A percentile compares a stretch with the other conserved stretches of the same genome.
These are phyloP conservation scores for Starmerella bombicola DNA, from an alignment of 805 yeast species.

Conservation along the genomic window DNA sequence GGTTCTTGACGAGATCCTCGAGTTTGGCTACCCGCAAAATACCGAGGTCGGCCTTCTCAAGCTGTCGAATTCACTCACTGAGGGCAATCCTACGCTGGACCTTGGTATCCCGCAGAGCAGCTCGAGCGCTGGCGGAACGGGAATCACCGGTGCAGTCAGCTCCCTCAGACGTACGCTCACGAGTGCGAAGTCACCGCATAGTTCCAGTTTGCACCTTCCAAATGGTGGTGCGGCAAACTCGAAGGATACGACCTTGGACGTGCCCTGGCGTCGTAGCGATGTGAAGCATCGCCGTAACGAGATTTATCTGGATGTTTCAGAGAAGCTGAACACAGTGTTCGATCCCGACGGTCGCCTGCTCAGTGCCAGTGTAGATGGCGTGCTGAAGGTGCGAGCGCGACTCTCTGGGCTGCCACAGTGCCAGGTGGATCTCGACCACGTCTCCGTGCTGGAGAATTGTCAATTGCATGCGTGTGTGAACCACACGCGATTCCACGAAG, in stretches of 20 bases:
- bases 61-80: constrained; percentile 2
- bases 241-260: constrained; percentile 11
- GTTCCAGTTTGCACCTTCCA: background rate
- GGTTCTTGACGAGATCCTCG: constrained; percentile 60
- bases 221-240: background rate
- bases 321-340: constrained; percentile 58
- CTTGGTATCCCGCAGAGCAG: background rate
- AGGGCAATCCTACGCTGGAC: background rate
- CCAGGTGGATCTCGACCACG: constrained; percentile 62
- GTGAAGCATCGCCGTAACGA: constrained; percentile 73
- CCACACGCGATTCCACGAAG: constrained; percentile 51
- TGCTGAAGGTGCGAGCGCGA: constrained; percentile 55
- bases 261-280: constrained; percentile 59
- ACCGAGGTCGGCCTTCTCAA: constrained; percentile 40
- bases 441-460: constrained; percentile 48
- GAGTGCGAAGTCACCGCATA: constrained; percentile 1
- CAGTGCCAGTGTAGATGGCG: constrained; percentile 65
- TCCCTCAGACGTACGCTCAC: constrained; percentile 18
- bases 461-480: constrained; percentile 82
- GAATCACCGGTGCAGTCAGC: constrained; percentile 21
- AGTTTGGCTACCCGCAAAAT: constrained; percentile 65
- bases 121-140: background rate
- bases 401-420: constrained; percentile 76
- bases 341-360: constrained; percentile 46
- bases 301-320: constrained; percentile 62